A percentile compares a stretch with the other conserved stretches of the same genome.
These are phyloP conservation scores for Apiospora kogelbergensis DNA, from an alignment of 2,329 filamentous ascomycete species.

Conservation along the genomic window DNA sequence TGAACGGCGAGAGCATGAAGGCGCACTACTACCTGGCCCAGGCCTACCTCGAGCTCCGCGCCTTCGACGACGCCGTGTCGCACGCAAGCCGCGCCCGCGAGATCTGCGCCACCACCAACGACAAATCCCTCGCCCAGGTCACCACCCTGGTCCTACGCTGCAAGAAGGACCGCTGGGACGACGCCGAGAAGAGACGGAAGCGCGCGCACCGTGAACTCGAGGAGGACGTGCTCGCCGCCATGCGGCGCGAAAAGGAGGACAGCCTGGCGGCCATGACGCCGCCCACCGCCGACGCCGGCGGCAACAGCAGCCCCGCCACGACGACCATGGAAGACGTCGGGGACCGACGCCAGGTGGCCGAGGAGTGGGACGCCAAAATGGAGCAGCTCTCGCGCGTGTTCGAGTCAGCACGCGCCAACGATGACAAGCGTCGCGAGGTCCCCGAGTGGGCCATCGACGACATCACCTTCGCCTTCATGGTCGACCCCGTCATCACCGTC, in stretches of 20 bases:
- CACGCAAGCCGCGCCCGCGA: slow-evolving; percentile 73
- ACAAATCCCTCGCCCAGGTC: slow-evolving; percentile 68
- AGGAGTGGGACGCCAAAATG: slow-evolving; percentile 49
- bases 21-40: slow-evolving; percentile 81
- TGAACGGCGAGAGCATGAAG: slow-evolving; percentile 71
- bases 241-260: slow-evolving; percentile 48
- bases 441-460: slow-evolving; percentile 78
- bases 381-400: slow-evolving; percentile 47
- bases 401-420: slow-evolving; percentile 46
- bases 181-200: slow-evolving; percentile 61
- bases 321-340: slow-evolving; percentile 25
- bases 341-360: slow-evolving; percentile 46
- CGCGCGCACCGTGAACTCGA: slow-evolving; percentile 60
- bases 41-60: slow-evolving; percentile 73
- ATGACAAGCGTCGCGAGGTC: slow-evolving; percentile 55
- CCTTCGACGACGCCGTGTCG: slow-evolving; percentile 70
- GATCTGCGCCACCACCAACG: slow-evolving; percentile 61
- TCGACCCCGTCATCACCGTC: slow-evolving; percentile 71
- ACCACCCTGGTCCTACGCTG: slow-evolving; percentile 73
- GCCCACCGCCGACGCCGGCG: no score
- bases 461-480: slow-evolving; percentile 72
- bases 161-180: slow-evolving; percentile 86
- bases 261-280: slow-evolving; percentile 24
- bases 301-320: neutral
- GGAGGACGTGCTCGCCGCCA: slow-evolving; percentile 53